Base-by-base conservation (phyloP, 768 basidiomycete genomes). In the Termitomyces sp. region DNA sequence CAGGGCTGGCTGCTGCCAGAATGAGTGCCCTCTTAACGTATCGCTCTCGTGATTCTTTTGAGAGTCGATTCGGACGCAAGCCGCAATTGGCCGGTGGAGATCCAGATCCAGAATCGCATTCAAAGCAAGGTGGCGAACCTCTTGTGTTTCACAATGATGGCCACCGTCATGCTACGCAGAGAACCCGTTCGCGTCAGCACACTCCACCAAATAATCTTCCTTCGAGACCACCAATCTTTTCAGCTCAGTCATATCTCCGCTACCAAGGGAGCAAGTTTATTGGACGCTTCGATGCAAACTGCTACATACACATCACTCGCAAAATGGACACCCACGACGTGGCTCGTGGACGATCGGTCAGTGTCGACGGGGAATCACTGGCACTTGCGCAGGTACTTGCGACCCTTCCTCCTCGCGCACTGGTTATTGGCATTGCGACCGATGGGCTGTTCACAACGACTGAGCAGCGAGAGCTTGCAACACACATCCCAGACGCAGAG, bases 311-410 rank as follows among this genome's bases (percentile, higher is more conserved):
- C 61, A 54, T 14, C 69, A 94, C 93, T 4, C 88, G 91, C 64
- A 98, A 98, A 73, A 82, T 98, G 74, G 96, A 98, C 74, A 92
- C 94, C 29, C 96, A 98, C 73, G 96, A 98, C 73, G 69, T 99
- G 65, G 78, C 90, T 9, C 85, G 94, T 15, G 85, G 79, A 54
- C 83, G 92, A 15, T 15, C 37, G 17, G 25, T 25, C 25, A 37
- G 37, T 3, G 52, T 29, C 14, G 25, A 29, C 15, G 37, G 37
- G 37, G 7, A 53, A 37, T 53, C 52, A 14, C 52, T 38, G 11
- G 52, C 37, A 29, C 37, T 53, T 10, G 37, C 52, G 34, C 52
- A 53, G 15, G 37, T 53, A 53, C 52, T 53, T 29, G 12, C 52
- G 11, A 53, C 52, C 25, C 52, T 53, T 29, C 37, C 52, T 10